Base-by-base conservation (phyloP, 441 rosid species). In the Flueggea neowawraea region DNA sequence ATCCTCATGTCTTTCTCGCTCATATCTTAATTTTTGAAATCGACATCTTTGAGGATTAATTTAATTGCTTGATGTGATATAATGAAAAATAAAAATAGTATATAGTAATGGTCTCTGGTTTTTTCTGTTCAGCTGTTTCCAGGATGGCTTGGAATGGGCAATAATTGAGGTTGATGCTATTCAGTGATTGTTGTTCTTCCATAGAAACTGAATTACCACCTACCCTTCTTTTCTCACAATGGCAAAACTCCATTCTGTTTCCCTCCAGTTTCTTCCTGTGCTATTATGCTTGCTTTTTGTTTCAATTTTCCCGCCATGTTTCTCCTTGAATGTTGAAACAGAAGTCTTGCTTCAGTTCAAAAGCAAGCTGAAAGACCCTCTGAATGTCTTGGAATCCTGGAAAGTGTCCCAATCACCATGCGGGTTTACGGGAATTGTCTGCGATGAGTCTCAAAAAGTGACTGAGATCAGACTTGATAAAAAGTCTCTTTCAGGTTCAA, bases 321-420 rank as follows among this genome's bases (percentile, higher is more conserved):
- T 70, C 0, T 64, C 91, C 52, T 52, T 66, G 67, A 66, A 60
- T 28, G 73, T 54, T 13, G 88, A 88, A 69, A 82, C 69, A 15
- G 63, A 67, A 58, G 89, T 90, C 47, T 84, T 93, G 69, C 73
- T 93, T 50, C 83, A 80, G n/a, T 74, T 93, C 75, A 93, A 87
- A 65, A 67, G 58, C 64, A 72, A 59, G 54, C 86, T 94, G 59
- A 63, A 75, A 43, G 97, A 90, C 77, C 90, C 97, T 28, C 52
- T 72, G 43, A 68, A 69, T 58, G 50, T 79, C 31, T 60, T 94
- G 49, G 76, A 71, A 7, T 89, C 97, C 0, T 94, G 99, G 99
- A 83, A 67, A 60, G 84, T 77, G 6, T 61, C 90, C 0, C 75
- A 70, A 12, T 80, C 89, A 4, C 90, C 95, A 0, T 94, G 97